Evolutionary conservation across 805 yeast species (phyloP), one percentile per base, ranked within the genome.

Genomic region (Ogataea trehaloabstinens): DNA sequence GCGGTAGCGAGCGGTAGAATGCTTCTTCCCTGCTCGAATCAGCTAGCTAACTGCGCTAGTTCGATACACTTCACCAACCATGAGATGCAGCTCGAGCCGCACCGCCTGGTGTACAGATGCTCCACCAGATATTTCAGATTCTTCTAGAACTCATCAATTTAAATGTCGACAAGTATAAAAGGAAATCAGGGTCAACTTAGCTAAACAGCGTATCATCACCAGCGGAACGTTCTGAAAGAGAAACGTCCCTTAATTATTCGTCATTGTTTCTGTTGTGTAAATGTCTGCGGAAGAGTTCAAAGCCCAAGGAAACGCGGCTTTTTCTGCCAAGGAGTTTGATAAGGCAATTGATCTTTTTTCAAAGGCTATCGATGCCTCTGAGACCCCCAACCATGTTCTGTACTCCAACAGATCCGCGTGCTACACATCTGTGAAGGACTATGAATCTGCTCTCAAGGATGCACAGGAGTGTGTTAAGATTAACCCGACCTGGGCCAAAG

Each of bases 351-450:
- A 84, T 24, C 64, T 70, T 37, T 93, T 93, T 67, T 67, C 91
- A 15, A 74, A 85, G 61, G 99, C 97, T 24, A 93, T 91, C 55
- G 95, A 80, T 31, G 87, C 77, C 11, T 80, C 96, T 0, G 71
- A 81, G 31, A 48, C 73, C 5, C 95, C 97, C 46, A 93, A 91
- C 64, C 97, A 91, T 60, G 97, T 93, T 13, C 72, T 93, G 38
- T 90, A 71, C 62, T 89, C 97, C 35, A 93, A 93, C 70, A 81
- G 99, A 63, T 90, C 98, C 8, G 99, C 95, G 11, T 77, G 88
- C 41, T 82, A 82, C 56, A 84, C 97, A 4, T 86, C 96, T 5
- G 65, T 80, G 67, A 79, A 80, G 56, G 68, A 89, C 53, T 93
- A 81, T 56, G 62, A 61, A 17, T 68, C 80, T 43, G 99, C 98